Base-by-base conservation (phyloP, 805 yeast genomes). In the Candida germanica region DNA sequence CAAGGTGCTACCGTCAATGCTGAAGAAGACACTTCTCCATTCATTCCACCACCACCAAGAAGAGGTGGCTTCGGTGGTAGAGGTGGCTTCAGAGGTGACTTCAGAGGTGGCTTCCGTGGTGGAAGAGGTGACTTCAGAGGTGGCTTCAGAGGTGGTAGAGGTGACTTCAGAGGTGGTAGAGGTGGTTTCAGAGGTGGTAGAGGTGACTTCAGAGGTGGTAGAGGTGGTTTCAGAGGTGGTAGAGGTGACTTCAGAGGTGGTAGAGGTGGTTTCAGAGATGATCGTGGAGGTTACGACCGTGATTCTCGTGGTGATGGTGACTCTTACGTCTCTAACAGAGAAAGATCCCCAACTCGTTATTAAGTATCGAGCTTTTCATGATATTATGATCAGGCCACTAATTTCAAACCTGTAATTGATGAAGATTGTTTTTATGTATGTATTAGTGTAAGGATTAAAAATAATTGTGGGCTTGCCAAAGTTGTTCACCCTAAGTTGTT, bases 301-400 rank as follows among this genome's bases (percentile, higher is more conserved):
- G 81, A 73, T 16, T 44, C 43, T 39, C 40, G 66, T 44, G 61
- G 61, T 36, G 76, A 73, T 49, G 59, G 70, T 55, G 71, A 64
- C 48, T 60, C 69, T 17, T 66, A 63, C 55, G 56, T 48, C 37
- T 61, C 41, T 16, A 40, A 44, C 37, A 46, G 73, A 52, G 73
- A 67, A 58, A 80, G 87, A 75, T 80, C 88, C 42, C 87, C 88
- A 64, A 73, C 83, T 46, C 79, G 87, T 68, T 80, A 78, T 61
- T 77, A 65, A 64, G 23, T 13, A 25, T 29, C 22, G 24, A 31
- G 10, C 6, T 20, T n/a, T n/a, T n/a, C n/a, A n/a, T n/a, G n/a
- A n/a, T n/a, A n/a, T n/a, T n/a, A n/a, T n/a, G n/a, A n/a, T n/a
- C n/a, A n/a, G n/a, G n/a, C n/a, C n/a, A n/a, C n/a, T n/a, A n/a